Conservation (phyloP, 2,329 filamentous ascomycete species). For the Camillea tinctor region DNA sequence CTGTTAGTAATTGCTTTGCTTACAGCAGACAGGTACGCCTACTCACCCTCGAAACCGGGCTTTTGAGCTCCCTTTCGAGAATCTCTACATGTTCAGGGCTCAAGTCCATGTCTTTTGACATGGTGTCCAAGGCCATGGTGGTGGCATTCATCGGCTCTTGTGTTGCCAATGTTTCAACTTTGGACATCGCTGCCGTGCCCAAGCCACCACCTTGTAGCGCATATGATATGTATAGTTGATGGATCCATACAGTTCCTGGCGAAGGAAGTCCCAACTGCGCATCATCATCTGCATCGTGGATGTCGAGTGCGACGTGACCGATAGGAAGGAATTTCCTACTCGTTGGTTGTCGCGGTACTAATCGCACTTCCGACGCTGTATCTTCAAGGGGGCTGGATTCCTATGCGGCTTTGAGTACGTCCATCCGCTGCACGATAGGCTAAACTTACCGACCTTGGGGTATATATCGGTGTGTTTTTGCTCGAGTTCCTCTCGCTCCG, state of each 20-base stretch:
- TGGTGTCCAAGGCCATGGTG: constrained; percentile 37
- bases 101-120: constrained; percentile 29
- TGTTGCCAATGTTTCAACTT: constrained; percentile 33
- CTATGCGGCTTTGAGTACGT: constrained; percentile 17
- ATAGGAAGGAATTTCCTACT: constrained; percentile 35
- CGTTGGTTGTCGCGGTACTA: constrained; percentile 30
- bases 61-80: constrained; percentile 25
- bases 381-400: constrained; percentile 36
- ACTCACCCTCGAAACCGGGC: constrained; percentile 30
- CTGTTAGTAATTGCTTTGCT: neutral
- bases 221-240: constrained; percentile 41
- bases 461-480: constrained; percentile 31
- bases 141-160: constrained; percentile 33
- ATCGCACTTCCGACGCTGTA: constrained; percentile 32
- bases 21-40: neutral
- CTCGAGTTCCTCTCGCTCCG: constrained; percentile 31
- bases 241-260: constrained; percentile 37
- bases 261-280: constrained; percentile 30
- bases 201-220: constrained; percentile 37
- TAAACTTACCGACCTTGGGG: constrained; percentile 27
- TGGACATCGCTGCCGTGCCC: constrained; percentile 36
- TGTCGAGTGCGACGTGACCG: constrained; percentile 40
- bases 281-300: constrained; percentile 31
- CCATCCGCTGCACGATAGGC: constrained; percentile 1
- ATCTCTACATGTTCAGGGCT: constrained; percentile 21